Conservation (phyloP, 1,139 yeast genomes). For the Hemisphaericaspora subhashii region DNA sequence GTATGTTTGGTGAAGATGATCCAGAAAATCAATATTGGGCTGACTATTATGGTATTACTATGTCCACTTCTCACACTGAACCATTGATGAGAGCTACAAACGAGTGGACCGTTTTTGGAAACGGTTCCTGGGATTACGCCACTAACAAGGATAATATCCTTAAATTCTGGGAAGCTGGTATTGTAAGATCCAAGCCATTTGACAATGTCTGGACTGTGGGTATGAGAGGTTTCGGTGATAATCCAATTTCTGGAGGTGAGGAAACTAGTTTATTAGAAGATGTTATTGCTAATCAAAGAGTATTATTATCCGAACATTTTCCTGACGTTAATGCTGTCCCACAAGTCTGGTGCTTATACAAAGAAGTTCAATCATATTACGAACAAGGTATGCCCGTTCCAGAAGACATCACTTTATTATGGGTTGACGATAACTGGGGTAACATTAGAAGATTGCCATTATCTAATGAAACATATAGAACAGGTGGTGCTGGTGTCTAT, state of each 20-base stretch:
- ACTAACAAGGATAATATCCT: constrained; percentile 17
- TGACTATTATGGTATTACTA: constrained; percentile 20
- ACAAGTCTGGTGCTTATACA: constrained; percentile 21
- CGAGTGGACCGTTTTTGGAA: constrained; percentile 17
- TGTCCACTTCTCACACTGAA: constrained; percentile 21
- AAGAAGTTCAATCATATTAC: constrained; percentile 19
- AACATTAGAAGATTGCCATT: constrained; percentile 19
- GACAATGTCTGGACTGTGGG: constrained; percentile 21
- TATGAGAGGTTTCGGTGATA: constrained; percentile 21
- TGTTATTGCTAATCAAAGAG: constrained; percentile 16
- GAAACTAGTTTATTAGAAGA: constrained; percentile 15
- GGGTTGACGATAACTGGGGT: constrained; percentile 22
- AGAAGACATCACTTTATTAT: constrained; percentile 19
- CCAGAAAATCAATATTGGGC: constrained; percentile 19
- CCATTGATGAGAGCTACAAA: constrained; percentile 19
- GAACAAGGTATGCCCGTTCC: constrained; percentile 20
- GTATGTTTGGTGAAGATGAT: constrained; percentile 20
- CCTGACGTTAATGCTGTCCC: constrained; percentile 15
- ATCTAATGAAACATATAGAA: constrained; percentile 16
- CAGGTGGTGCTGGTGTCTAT: constrained; percentile 21
- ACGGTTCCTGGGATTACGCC: constrained; percentile 19
- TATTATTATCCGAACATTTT: constrained; percentile 14
- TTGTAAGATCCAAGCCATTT: constrained; percentile 16
- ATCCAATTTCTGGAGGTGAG: constrained; percentile 16
- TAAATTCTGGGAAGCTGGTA: constrained; percentile 18